Evolutionary conservation across 768 basidiomycete genomes (phyloP).

Genomic region (Tephrocybe rancida): DNA sequence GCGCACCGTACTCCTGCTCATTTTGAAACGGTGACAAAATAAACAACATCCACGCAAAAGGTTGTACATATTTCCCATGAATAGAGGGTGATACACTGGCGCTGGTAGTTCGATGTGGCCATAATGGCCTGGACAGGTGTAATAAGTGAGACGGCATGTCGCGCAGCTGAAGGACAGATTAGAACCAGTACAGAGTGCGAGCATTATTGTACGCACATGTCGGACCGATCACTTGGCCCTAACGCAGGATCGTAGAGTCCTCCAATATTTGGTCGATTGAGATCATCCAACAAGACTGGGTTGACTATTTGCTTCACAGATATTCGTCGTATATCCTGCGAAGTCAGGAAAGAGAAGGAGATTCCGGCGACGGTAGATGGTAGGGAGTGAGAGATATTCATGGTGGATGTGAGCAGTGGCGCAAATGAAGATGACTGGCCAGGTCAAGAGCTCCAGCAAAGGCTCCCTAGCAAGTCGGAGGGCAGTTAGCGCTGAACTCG

Average conservation of each 20-base stretch:
- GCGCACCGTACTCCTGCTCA: conserved; percentile 67
- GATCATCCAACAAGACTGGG: conserved; percentile 88
- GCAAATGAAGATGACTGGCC: conserved; percentile 10
- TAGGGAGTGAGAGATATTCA: conserved; percentile 92
- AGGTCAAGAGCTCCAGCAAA: conserved; percentile 9
- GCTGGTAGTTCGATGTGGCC: conserved; percentile 96
- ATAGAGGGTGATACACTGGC: conserved; percentile 95
- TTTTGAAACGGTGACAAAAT: conserved; percentile 93
- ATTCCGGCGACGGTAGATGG: conserved; percentile 84
- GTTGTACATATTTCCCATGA: conserved; percentile 89
- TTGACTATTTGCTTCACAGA: conserved; percentile 99
- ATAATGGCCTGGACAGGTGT: conserved; percentile 96
- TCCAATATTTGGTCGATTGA: conserved; percentile 88
- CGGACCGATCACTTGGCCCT: conserved; percentile 85
- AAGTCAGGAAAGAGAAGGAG: conserved; percentile 91
- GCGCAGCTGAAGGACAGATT: conserved; percentile 63
- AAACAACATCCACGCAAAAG: conserved; percentile 87
- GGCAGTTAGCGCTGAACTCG: neutral
- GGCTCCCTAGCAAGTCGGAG: neutral
- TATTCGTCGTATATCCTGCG: conserved; percentile 87
- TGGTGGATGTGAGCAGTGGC: conserved; percentile 27
- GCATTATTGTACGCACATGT: conserved; percentile 72
- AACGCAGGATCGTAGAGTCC: conserved; percentile 96
- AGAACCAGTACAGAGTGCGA: conserved; percentile 12
- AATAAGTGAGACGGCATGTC: conserved; percentile 92